phyloP scores from a whole-genome alignment of 192 early-diverging fungal genomes.

The Cetraspora pellucida region DNA sequence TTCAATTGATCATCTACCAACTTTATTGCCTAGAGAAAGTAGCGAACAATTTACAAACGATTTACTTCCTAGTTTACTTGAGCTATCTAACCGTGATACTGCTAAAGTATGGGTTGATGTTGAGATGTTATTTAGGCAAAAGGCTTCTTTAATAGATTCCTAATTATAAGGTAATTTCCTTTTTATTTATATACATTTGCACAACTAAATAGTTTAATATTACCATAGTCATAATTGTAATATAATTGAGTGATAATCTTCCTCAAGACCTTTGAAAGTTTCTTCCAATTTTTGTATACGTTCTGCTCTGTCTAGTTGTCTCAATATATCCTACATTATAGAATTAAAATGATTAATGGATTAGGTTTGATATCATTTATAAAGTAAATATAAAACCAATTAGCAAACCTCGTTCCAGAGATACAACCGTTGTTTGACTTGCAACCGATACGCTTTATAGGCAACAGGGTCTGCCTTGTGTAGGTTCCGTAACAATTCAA shows the following conservation, averaged over 20 bases:
- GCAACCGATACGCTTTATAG: conserved; percentile 67
- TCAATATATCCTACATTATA: conserved; percentile 61
- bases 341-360: conserved; percentile 18
- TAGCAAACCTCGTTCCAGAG: conserved; percentile 65
- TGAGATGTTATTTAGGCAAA: conserved; percentile 81
- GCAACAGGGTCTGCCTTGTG: conserved; percentile 53
- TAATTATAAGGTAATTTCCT: background rate
- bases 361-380: background rate
- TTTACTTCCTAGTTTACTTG: conserved; percentile 81
- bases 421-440: conserved; percentile 85
- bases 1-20: conserved; percentile 96
- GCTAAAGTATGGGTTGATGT: conserved; percentile 82
- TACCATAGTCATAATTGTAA: conserved; percentile 9
- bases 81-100: conserved; percentile 63
- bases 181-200: too few species aligned
- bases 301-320: conserved; percentile 63
- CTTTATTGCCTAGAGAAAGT: conserved; percentile 89
- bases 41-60: conserved; percentile 87
- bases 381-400: conserved; percentile 4
- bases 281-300: conserved; percentile 75
- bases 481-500: conserved; percentile 64
- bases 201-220: too few species aligned
- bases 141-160: conserved; percentile 43
- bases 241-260: conserved; percentile 72
- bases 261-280: conserved; percentile 71